Conservation (phyloP, 768 basidiomycete species). For the Mycena maculata region DNA sequence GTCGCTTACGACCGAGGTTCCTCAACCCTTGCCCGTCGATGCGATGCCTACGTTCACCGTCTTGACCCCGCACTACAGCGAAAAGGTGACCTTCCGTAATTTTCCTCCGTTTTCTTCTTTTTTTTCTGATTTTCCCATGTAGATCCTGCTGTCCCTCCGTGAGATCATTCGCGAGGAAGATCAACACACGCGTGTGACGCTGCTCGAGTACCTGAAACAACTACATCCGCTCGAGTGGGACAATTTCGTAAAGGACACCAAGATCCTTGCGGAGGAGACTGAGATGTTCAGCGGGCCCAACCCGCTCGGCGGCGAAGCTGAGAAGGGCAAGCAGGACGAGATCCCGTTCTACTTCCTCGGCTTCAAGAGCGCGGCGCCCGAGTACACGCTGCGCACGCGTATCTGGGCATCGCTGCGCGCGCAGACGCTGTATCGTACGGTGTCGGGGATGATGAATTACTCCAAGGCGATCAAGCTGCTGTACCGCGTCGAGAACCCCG, state of each 20-base stretch:
- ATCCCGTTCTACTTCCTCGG: conserved; percentile 98
- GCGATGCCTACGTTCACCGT: conserved; percentile 99
- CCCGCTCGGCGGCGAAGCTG: conserved; percentile 70
- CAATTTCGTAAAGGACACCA: conserved; percentile 99
- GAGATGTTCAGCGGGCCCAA: conserved; percentile 83
- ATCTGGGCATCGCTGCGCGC: conserved; percentile 99
- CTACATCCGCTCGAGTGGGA: conserved; percentile 99
- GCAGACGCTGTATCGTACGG: conserved; percentile 97
- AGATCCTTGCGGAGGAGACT: conserved; percentile 97
- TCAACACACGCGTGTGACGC: conserved; percentile 95
- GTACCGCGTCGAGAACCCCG: conserved; percentile 99
- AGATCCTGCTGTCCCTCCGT: conserved; percentile 94
- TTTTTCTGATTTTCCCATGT: conserved; percentile 25
- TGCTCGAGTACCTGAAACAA: conserved; percentile 98
- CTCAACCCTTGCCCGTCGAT: conserved; percentile 93
- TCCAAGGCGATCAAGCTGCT: conserved; percentile 99
- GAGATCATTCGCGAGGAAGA: conserved; percentile 99
- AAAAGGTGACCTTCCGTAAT: conserved; percentile 70
- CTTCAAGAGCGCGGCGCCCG: conserved; percentile 98
- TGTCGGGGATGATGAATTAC: conserved; percentile 99
- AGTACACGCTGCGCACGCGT: conserved; percentile 97
- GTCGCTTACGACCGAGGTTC: conserved; percentile 94
- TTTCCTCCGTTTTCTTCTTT: not conserved
- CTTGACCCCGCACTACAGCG: conserved; percentile 97
- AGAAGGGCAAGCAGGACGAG: conserved; percentile 93